Evolutionary conservation across 208 protist genomes (phyloP).

Genomic region (Leishmania arabica): DNA sequence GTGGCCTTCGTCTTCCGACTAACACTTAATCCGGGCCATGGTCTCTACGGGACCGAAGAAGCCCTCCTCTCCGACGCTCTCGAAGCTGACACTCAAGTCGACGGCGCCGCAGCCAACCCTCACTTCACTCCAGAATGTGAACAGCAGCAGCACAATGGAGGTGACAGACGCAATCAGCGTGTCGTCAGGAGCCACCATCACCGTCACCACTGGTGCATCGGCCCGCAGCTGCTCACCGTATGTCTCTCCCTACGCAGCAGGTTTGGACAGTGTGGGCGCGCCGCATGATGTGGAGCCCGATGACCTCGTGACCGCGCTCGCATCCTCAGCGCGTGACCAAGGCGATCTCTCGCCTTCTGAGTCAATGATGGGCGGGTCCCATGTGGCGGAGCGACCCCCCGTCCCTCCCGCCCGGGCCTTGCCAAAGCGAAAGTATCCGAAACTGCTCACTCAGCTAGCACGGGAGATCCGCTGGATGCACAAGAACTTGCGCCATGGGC

Average conservation of each 20-base stretch:
- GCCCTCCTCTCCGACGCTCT: background rate
- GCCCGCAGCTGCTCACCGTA: background rate
- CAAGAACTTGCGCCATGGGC: constrained; percentile 16
- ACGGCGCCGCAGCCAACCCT: background rate
- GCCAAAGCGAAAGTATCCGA: constrained; percentile 17
- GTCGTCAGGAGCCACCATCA: background rate
- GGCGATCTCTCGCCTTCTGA: constrained; percentile 5
- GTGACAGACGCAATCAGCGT: background rate
- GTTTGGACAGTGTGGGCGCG: constrained; percentile 3
- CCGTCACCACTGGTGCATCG: background rate
- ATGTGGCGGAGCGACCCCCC: background rate
- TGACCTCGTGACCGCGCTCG: background rate
- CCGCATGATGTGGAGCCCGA: constrained; percentile 5
- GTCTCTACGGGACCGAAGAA: background rate
- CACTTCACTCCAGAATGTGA: background rate
- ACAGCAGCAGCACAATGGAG: background rate
- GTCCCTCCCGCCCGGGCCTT: background rate
- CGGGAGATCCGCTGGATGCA: constrained; percentile 32
- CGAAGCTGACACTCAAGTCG: background rate
- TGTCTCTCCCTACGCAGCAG: background rate
- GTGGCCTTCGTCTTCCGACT: background rate
- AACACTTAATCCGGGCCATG: background rate
- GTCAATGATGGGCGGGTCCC: background rate
- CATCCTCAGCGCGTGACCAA: background rate
- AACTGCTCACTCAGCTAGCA: constrained; percentile 22